Conservation (phyloP, 176 grass and related monocot genomes). For the Raddia distichophylla region DNA sequence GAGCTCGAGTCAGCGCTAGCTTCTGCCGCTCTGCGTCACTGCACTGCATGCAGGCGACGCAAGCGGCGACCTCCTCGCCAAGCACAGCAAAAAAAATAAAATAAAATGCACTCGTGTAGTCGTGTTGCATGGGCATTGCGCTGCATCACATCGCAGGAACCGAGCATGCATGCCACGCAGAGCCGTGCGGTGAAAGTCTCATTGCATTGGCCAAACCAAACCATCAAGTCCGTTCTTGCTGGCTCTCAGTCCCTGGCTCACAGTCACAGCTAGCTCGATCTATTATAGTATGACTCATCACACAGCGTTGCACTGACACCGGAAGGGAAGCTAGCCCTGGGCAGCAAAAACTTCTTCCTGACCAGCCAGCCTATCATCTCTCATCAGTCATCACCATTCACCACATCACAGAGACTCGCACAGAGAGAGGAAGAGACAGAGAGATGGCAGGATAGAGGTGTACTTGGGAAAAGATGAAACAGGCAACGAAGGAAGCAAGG, state of each 20-base stretch:
- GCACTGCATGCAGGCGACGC: neutral
- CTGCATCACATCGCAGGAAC: neutral
- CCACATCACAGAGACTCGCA: neutral
- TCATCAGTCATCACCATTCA: neutral
- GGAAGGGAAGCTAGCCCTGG: neutral
- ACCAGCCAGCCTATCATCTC: neutral
- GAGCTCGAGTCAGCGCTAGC: neutral
- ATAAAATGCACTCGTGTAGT: too few species aligned
- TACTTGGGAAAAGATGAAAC: conserved; percentile 22
- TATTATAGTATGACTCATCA: neutral
- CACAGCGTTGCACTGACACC: conserved; percentile 2
- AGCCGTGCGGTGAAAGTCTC: neutral
- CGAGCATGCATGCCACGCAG: neutral
- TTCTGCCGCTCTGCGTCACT: too few species aligned
- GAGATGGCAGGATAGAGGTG: neutral
- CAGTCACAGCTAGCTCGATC: neutral
- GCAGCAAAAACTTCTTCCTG: neutral
- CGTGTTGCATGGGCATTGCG: neutral
- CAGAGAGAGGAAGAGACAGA: too few species aligned
- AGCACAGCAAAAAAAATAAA: neutral
- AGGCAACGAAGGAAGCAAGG: conserved; percentile 16
- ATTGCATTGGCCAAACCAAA: conserved; percentile 18
- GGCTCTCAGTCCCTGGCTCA: neutral
- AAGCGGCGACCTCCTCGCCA: neutral
- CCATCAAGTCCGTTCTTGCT: neutral